Base-by-base conservation (phyloP, 768 basidiomycete species). In the Ramaria sp. region DNA sequence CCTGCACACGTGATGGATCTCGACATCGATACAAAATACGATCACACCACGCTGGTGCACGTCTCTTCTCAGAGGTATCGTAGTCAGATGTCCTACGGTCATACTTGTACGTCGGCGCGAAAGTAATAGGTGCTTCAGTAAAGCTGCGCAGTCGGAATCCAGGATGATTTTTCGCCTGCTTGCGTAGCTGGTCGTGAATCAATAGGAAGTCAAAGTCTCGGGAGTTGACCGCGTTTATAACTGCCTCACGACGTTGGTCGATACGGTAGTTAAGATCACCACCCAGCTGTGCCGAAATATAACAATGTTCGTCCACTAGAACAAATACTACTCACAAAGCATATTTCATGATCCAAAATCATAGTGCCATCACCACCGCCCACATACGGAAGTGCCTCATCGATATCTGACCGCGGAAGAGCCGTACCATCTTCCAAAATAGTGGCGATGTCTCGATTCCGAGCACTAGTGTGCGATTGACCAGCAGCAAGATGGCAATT, bases 191-290 rank as follows among this genome's bases (percentile, higher is more conserved):
- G 68, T 99, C 95, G 64, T 94, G 83, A 16, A 71, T 62, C 22
- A 84, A 66, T 7, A 99, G 78, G 32, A 69, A 70, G 2, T 75
- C 69, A 18, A 82, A 69, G 47, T 95, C 85, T 32, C 79, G 78
- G 0, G 80, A 70, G n/a, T 80, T 72, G 50, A 94, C 74, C 28
- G 82, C 78, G 0, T 82, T 70, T 45, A 91, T 69, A 60, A 94
- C 88, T 32, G 79, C 74, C 22, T 97, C 94, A 24, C 95, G 78
- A 1, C 92, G 82, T 62, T 88, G 83, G 67, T 98, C 94, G 60
- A 98, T 94, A 42, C 95, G 91, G 65, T 97, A 99, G 69, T 99
- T 99, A 70, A 99, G 77, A 67, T 98, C 95, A 0, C 95, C 95
- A 57, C 85, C 90, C 47, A 94, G 67, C 88, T 91, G 55, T 24